Evolutionary conservation across 2,329 filamentous ascomycete genomes (phyloP).

Genomic region (Aspergillus ochraceus): DNA sequence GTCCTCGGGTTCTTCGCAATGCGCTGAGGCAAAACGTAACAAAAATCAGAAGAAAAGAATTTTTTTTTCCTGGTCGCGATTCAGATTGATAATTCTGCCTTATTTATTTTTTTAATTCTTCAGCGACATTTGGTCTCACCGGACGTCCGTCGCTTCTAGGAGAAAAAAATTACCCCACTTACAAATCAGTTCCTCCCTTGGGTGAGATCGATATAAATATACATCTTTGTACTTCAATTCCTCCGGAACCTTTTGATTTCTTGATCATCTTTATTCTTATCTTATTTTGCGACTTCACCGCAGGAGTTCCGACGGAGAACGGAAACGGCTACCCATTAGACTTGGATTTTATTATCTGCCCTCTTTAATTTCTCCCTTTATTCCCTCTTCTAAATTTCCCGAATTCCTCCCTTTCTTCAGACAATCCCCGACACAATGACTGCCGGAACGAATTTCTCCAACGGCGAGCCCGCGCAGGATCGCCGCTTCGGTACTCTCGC

Average conservation of each 20-base stretch:
- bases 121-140: not conserved
- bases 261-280: not conserved
- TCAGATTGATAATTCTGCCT: not conserved
- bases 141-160: not conserved
- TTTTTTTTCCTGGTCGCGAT: conserved; percentile 9
- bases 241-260: not conserved
- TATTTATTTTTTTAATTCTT: not conserved
- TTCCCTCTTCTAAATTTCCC: conserved; percentile 7
- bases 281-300: not conserved
- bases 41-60: conserved; percentile 19
- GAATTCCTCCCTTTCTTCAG: not conserved
- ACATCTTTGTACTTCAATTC: not conserved
- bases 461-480: conserved; percentile 63
- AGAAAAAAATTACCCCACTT: conserved; percentile 4
- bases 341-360: not conserved
- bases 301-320: not conserved
- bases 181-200: conserved; percentile 15
- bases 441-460: conserved; percentile 20
- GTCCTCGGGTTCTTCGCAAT: conserved; percentile 18
- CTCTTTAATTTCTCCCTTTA: no score
- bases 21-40: conserved; percentile 28
- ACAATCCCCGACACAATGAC: conserved; percentile 23
- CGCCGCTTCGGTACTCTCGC: conserved; percentile 89
- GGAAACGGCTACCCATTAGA: not conserved
- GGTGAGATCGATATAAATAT: not conserved